Evolutionary conservation across 768 basidiomycete genomes (phyloP), one percentile per base, ranked within the genome.

Genomic region (Lactifluus echinatus): DNA sequence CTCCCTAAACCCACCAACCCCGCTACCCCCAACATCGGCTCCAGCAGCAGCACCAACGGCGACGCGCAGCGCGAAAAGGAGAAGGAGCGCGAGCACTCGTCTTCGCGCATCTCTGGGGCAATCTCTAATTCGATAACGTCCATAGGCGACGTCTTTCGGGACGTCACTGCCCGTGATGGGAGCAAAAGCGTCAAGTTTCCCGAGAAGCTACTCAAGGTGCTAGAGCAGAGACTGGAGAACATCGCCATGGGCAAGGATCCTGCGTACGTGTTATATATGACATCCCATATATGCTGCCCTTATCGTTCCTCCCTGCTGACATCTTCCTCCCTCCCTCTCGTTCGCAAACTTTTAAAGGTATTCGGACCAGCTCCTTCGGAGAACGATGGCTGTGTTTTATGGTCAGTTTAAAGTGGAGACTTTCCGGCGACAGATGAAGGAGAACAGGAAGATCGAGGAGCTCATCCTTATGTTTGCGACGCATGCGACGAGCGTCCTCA

Each of bases 381-480:
- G 91, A 55, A 92, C 90, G 1, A 87, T 95, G 78, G 94, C 86
- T 55, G 85, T 88, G 33, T 97, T 97, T 71, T 97, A 93, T 68
- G 87, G 86, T 12, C 89, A 92, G 60, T 91, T 89, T 70, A 83
- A 85, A 70, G 84, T 89, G 56, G 87, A 91, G 26, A 78, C 76
- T 37, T 95, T 96, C 75, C 84, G 87, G 56, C 79, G 82, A 34
- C 89, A 93, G 65, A 87, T 97, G 83, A 91, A 92, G 71, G 94
- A 97, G 69, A 94, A 91, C 69, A 81, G 96, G 45, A 96, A 95
- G 74, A 90, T 97, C 37, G 96, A 99, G 72, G 93, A 97, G 62
- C 85, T 99, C 53, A 95, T 99, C 57, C 77, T 99, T 50, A 89
- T 89, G 79, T 97, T 97, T 66, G 94, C 94, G 11, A 89, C 93